phyloP scores from a whole-genome alignment of 1,284 basidiomycete species.

The Boletus coffeatus region DNA sequence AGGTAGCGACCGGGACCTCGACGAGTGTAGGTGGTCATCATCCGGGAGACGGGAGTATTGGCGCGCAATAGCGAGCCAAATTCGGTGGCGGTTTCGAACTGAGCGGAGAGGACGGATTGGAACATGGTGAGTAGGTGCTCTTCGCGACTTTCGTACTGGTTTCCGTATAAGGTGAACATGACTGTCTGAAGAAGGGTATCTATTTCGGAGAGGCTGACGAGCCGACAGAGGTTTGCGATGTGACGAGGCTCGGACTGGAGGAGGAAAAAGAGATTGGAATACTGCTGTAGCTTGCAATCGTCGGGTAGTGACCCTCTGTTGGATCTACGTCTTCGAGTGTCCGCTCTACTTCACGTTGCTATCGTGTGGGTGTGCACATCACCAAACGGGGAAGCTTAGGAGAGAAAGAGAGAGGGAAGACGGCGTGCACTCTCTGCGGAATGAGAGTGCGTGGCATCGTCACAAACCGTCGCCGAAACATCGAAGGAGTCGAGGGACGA shows the following conservation, averaged over 20 bases:
- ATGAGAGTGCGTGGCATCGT: no score
- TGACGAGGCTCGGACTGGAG: constrained; percentile 97
- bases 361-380: constrained; percentile 9
- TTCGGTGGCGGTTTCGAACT: constrained; percentile 98
- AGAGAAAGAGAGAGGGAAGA: no score
- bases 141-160: constrained; percentile 98
- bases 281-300: constrained; percentile 91
- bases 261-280: constrained; percentile 98
- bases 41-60: constrained; percentile 97
- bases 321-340: constrained; percentile 94
- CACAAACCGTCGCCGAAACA: no score
- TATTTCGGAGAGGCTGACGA: constrained; percentile 94
- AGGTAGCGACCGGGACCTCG: constrained; percentile 97
- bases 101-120: constrained; percentile 94
- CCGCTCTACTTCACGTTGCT: constrained; percentile 92
- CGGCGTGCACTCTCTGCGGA: no score
- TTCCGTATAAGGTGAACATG: constrained; percentile 99
- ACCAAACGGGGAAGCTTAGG: no score
- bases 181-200: constrained; percentile 99
- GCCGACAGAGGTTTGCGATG: constrained; percentile 93
- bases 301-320: constrained; percentile 88
- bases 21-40: constrained; percentile 99
- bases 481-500: no score
- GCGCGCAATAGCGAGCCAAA: constrained; percentile 96
- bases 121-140: constrained; percentile 99